phyloP scores from a whole-genome alignment of 139 green algal species.

The Tetraselmis chui region DNA sequence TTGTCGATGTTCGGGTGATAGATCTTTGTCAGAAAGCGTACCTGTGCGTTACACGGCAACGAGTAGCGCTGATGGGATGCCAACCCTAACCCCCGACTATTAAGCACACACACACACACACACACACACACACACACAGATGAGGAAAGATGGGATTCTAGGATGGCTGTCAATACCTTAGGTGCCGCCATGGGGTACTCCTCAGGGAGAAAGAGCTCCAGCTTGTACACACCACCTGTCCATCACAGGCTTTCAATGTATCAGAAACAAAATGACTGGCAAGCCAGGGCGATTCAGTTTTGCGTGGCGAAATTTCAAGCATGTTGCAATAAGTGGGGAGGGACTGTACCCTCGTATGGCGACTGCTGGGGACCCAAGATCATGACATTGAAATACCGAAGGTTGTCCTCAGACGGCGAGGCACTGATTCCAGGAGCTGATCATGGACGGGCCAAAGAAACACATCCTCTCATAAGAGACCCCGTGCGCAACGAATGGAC shows the following conservation, averaged over 20 bases:
- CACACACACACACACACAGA: no score
- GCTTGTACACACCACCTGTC: conserved; percentile 87
- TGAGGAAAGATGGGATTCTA: no score
- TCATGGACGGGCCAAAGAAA: background rate
- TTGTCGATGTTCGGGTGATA: conserved; percentile 99
- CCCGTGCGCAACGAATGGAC: background rate
- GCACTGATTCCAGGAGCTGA: conserved; percentile 91
- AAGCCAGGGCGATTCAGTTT: no score
- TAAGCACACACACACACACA: no score
- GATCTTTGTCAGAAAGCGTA: conserved; percentile 97
- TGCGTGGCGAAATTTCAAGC: no score
- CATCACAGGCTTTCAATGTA: no score
- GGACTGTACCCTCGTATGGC: conserved; percentile 90
- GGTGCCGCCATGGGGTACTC: conserved; percentile 98
- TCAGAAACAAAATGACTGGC: no score
- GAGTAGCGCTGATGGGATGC: no score
- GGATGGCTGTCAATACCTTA: no score
- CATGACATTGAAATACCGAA: conserved; percentile 98
- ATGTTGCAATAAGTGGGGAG: no score
- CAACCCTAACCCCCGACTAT: no score
- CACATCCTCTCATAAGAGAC: background rate
- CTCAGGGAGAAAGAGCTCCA: conserved; percentile 97
- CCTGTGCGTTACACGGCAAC: conserved; percentile 30
- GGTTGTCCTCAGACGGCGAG: conserved; percentile 90
- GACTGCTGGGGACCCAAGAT: conserved; percentile 84